Evolutionary conservation across 129 eudicot species (phyloP).

Genomic region (Glebionis coronaria): DNA sequence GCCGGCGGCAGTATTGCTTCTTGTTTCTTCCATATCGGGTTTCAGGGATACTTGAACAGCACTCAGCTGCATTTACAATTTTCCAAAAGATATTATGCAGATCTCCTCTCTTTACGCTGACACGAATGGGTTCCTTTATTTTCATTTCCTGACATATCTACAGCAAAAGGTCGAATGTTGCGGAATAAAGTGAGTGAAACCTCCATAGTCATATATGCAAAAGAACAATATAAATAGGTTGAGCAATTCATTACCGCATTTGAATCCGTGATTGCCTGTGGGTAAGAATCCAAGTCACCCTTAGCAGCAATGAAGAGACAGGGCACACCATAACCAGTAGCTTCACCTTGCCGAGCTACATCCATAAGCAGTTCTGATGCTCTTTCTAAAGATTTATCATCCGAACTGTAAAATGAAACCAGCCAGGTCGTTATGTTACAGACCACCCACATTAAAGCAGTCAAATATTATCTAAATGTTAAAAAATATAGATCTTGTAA

Average conservation of each 20-base stretch:
- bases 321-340: conserved; percentile 79
- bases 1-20: conserved; percentile 62
- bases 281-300: conserved; percentile 74
- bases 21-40: conserved; percentile 68
- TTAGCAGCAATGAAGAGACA: conserved; percentile 87
- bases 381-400: conserved; percentile 79
- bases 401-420: conserved; percentile 52
- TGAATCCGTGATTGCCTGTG: conserved; percentile 66
- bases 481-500: no score
- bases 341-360: conserved; percentile 90
- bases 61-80: conserved; percentile 72
- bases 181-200: conserved; percentile 5
- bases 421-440: neutral
- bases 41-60: conserved; percentile 80
- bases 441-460: no score
- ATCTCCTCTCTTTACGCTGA: conserved; percentile 71
- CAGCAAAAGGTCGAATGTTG: conserved; percentile 5
- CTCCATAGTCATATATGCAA: neutral
- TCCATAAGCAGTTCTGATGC: conserved; percentile 74
- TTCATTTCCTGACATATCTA: conserved; percentile 80
- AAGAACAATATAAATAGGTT: neutral
- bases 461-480: no score
- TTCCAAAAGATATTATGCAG: conserved; percentile 67
- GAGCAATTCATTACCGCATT: conserved; percentile 47
- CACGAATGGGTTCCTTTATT: conserved; percentile 70